Base-by-base conservation (phyloP, 148 eudicot species). In the Spergularia bocconei region DNA sequence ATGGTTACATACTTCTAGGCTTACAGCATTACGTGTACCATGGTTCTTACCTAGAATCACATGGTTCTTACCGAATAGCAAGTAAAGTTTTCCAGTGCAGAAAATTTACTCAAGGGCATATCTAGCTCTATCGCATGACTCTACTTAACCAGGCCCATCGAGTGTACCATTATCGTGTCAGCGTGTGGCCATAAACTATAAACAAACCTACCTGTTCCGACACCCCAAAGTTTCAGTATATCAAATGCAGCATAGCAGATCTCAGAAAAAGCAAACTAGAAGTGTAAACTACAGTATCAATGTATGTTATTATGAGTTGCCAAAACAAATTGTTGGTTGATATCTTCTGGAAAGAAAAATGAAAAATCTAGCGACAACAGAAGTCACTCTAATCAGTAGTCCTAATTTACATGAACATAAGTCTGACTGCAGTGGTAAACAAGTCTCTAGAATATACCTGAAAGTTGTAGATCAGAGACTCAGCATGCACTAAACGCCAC, bases 371-470 rank as follows among this genome's bases (percentile, higher is more conserved):
- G 14, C 47, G 10, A 12, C 13, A 63, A n/a, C 47, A 7, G 9
- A 67, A 67, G 72, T 11, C 60, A 71, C 11, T 55, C 14, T 33
- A 57, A 71, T 33, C 67, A 44, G 5, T 44, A 44, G 1, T 38
- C 55, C 16, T 36, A 6, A 33, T 62, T 15, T 11, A 60, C 55
- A 60, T 77, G 51, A 54, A 44, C 63, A 77, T 25, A 53, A 15
- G 61, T 21, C 51, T 13, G 51, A 77, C 21, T 65, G 20, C 67
- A 25, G 39, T n/a, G 50, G 29, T 58, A 72, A 65, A 63, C 72
- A 65, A 29, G 59, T 48, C 59, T 33, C 33, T 39, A 51, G 77
- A 74, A 55, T 51, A 48, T 78, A 78, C 77, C 68, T 66, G 62
- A 20, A 47, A 33, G 11, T 62, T 66, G 62, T 20, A 47, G 48